A percentile compares a stretch with the other conserved stretches of the same genome.
Conservation (phyloP, 2,329 filamentous ascomycete species). For the Paradendryphiella salina region DNA sequence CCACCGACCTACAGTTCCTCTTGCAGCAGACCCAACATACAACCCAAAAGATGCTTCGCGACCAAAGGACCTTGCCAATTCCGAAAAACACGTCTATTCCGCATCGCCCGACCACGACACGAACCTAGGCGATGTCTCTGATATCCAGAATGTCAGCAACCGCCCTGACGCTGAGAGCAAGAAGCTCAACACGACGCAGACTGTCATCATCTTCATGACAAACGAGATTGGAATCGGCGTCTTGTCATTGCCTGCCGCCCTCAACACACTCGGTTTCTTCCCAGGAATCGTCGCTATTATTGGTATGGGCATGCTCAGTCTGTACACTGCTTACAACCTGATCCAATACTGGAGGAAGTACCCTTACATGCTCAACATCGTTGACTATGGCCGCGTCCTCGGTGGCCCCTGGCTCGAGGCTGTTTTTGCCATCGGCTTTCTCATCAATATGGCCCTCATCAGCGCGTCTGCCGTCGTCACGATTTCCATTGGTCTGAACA, state of each 20-base stretch:
- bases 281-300: constrained; percentile 32
- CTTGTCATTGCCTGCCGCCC: constrained; percentile 30
- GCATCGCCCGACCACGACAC: constrained; percentile 25
- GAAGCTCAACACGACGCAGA: constrained; percentile 33
- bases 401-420: constrained; percentile 32
- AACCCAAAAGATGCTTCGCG: constrained; percentile 23
- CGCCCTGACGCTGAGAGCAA: constrained; percentile 14
- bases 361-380: constrained; percentile 36
- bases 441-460: constrained; percentile 39
- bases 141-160: constrained; percentile 31
- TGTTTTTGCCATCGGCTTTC: constrained; percentile 32
- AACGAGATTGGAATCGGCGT: constrained; percentile 40
- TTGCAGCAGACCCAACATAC: constrained; percentile 28
- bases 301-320: constrained; percentile 31
- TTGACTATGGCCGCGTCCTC: constrained; percentile 36
- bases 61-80: constrained; percentile 9
- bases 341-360: constrained; percentile 39
- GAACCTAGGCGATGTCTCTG: constrained; percentile 27
- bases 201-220: constrained; percentile 37
- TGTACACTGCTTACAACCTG: constrained; percentile 38
- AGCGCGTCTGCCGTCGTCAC: constrained; percentile 34
- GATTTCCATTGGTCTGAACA: constrained; percentile 36
- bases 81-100: constrained; percentile 22
- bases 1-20: constrained; percentile 26
- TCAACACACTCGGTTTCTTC: constrained; percentile 34